These are phyloP conservation scores for Colletotrichum magnum DNA, from an alignment of 2,329 filamentous ascomycete genomes.

Conservation along the genomic window DNA sequence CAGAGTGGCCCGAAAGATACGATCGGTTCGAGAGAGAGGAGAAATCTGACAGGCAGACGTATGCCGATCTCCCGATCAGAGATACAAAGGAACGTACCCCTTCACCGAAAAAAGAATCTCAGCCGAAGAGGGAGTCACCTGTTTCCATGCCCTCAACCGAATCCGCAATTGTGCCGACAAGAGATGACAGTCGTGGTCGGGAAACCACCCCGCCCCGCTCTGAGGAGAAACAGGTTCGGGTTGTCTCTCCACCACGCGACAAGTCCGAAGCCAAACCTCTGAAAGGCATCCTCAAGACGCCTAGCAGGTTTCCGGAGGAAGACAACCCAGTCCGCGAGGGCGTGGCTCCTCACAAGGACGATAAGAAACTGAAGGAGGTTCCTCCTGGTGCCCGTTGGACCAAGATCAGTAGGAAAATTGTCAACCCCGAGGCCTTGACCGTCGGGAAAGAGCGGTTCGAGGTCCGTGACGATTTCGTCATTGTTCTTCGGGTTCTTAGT, in stretches of 20 bases:
- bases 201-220: conserved; percentile 51
- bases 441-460: conserved; percentile 93
- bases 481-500: conserved; percentile 88
- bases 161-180: conserved; percentile 34
- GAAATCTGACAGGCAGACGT: conserved; percentile 30
- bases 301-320: conserved; percentile 91
- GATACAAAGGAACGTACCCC: conserved; percentile 32
- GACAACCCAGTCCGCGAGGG: conserved; percentile 87
- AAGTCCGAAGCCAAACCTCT: conserved; percentile 77
- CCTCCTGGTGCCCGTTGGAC: conserved; percentile 90
- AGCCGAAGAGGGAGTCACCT: conserved; percentile 31
- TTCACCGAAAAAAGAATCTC: conserved; percentile 37
- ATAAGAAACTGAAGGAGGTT: conserved; percentile 78
- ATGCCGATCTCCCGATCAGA: conserved; percentile 32
- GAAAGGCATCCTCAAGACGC: conserved; percentile 88
- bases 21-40: conserved; percentile 24
- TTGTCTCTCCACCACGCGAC: conserved; percentile 79
- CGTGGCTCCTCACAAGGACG: conserved; percentile 93
- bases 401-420: conserved; percentile 88
- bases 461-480: conserved; percentile 92
- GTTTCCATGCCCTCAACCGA: conserved; percentile 33
- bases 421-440: conserved; percentile 90
- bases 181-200: conserved; percentile 58
- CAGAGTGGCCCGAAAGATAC: conserved; percentile 15
- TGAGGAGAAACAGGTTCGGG: conserved; percentile 68